Base-by-base conservation (phyloP, 2,329 filamentous ascomycete species). In the Phyllosticta paracitricarpa region DNA sequence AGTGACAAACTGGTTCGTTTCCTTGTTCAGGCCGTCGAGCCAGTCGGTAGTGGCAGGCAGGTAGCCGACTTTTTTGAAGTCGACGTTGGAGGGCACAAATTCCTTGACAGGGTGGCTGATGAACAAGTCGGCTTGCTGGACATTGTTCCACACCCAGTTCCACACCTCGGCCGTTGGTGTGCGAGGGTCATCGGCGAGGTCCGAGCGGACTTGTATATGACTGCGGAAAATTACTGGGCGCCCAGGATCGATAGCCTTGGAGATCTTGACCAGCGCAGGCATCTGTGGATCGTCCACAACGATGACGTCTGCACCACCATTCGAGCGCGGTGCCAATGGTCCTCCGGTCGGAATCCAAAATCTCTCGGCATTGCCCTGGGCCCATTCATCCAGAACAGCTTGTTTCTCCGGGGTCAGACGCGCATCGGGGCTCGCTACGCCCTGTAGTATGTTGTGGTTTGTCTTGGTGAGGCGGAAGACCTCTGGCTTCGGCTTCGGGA, bases 401-500 rank as follows among this genome's bases (percentile, higher is more conserved):
- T 86, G 84, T 62, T 89, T 83, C 2, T 87, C 81, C 1, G 77
- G 66, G 0, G 80, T 83, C 33, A 93, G 79, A n/a, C 84, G 81
- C 66, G 89, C 82, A 2, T 83, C 81, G 0, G 84, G 82, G 26
- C 81, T 78, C 51, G 85, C 84, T 52, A 92, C 89, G 8, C 89
- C 89, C 75, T 94, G 89, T 2, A 94, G 83, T 65, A 93, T 92
- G 74, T 94, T 94, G 82, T 94, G 89, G 67, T 91, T 88, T 66
- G 88, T 91, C 76, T 94, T 94, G 66, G 89, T 94, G 73, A 90
- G 87, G 57, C 89, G 82, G 74, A 94, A 94, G 10, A 93, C 85
- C 17, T 88, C 86, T 2, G 88, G 88, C 57, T 87, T 85, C 24
- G 89, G 89, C 71, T 90, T 91, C 6, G 89, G 89, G 1, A 93